These are phyloP conservation scores for Candida pini DNA, from an alignment of 805 yeast species.

Conservation along the genomic window DNA sequence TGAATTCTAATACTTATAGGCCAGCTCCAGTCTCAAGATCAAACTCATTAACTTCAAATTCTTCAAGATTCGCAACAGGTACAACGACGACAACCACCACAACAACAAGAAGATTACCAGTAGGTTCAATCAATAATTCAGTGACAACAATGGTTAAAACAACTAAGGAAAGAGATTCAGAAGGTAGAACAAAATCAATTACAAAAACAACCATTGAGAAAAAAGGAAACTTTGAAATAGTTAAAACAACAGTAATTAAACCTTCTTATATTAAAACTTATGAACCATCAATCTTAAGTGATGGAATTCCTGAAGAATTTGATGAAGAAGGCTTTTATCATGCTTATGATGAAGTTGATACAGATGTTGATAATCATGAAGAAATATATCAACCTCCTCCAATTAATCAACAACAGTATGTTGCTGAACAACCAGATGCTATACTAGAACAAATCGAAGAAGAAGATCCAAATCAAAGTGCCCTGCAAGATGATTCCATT, in stretches of 20 bases:
- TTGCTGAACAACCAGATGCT: slow-evolving; percentile 3
- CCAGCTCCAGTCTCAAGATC: slow-evolving; percentile 14
- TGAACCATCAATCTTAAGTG: slow-evolving; percentile 13
- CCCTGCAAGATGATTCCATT: slow-evolving; percentile 6
- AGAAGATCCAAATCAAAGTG: slow-evolving; percentile 11
- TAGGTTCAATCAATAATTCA: slow-evolving; percentile 9
- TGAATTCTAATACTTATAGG: slow-evolving; percentile 11
- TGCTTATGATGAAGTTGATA: slow-evolving; percentile 6
- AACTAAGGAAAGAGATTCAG: slow-evolving; percentile 42
- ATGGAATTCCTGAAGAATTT: slow-evolving; percentile 16
- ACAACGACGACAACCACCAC: slow-evolving; percentile 27
- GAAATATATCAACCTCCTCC: neutral
- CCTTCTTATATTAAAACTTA: slow-evolving; percentile 18
- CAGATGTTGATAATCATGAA: neutral
- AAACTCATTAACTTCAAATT: slow-evolving; percentile 20
- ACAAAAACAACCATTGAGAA: slow-evolving; percentile 48
- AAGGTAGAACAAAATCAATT: slow-evolving; percentile 50
- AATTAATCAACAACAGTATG: neutral
- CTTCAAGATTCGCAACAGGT: slow-evolving; percentile 20
- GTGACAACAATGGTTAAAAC: slow-evolving; percentile 39
- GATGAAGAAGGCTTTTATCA: slow-evolving; percentile 17
- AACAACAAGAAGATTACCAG: slow-evolving; percentile 18
- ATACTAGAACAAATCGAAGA: slow-evolving; percentile 21
- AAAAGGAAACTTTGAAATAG: slow-evolving; percentile 43
- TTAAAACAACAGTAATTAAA: slow-evolving; percentile 40